Base-by-base conservation (phyloP, 2,329 filamentous ascomycete species). In the Colletotrichum sp. region DNA sequence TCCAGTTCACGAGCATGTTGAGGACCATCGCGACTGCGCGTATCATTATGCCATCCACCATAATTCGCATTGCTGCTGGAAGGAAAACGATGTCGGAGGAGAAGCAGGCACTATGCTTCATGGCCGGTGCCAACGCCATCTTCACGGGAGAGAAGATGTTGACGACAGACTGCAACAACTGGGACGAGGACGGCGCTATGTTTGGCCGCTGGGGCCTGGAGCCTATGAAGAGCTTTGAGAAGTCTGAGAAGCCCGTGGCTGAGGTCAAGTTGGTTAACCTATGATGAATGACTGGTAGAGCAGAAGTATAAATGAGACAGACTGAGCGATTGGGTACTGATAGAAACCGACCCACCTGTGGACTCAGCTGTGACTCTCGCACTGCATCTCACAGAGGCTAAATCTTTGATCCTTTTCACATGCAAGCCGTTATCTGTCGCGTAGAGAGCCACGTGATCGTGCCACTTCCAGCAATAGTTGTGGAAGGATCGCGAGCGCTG, bases 71-170 rank as follows among this genome's bases (percentile, higher is more conserved):
- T 64, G 96, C 96, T 0, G 96, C 96, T 0, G 96, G 96, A 4
- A 89, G 96, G 63, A 96, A 95, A 83, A 95, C 93, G 15, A 94
- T 98, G 91, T 90, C 91, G 6, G 96, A 98, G 86, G 95, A 97
- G 85, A 94, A 98, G 87, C 96, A 98, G 86, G 93, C 95, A 16
- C 84, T 96, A 79, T 98, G 95, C 85, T 98, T 98, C 87, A 93
- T 95, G 91, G 95, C 95, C 0, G 96, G 96, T 16, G 96, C 96
- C 1, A 98, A 98, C 81, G 96, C 96, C n/a, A 94, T 98, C 39
- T 98, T 98, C 83, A 98, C 96, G 0, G 96, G 96, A 11, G 96
- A 98, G 87, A 98, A 96, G 89, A 98, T 98, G 96, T 84, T 98
- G 85, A 98, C 96, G 6, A 98, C 96, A 0, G 95, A 96, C 73